Percentiles rank a stretch among this genome's conserved stretches.
phyloP scores from a whole-genome alignment of 1,284 basidiomycete genomes.

The Ustilago nuda region DNA sequence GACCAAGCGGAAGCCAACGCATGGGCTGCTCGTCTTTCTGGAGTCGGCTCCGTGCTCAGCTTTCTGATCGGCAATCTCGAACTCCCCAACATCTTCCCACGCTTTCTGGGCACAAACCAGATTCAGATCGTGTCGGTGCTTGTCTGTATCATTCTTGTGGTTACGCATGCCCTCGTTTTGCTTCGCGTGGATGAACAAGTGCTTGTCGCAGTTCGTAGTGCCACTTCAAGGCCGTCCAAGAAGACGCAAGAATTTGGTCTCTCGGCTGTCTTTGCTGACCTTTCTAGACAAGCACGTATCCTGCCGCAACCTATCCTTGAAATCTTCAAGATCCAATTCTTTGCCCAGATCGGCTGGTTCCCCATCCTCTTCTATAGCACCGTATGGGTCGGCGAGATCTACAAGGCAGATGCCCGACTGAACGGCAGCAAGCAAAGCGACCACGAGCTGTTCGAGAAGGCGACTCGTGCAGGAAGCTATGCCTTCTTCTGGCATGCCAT shows the following conservation, averaged over 20 bases:
- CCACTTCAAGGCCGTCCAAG: conserved; percentile 2
- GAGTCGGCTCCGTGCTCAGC: conserved; percentile 59
- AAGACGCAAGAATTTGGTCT: conserved; percentile 11
- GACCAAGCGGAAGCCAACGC: conserved; percentile 89
- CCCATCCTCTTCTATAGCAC: conserved; percentile 62
- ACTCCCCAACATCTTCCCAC: conserved; percentile 41
- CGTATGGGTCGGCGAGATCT: conserved; percentile 64
- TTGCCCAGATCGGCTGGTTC: conserved; percentile 66
- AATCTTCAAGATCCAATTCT: conserved; percentile 63
- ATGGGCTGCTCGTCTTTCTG: conserved; percentile 87
- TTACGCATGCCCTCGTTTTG: conserved; percentile 52
- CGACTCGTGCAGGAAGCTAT: conserved; percentile 83
- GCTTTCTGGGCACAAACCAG: conserved; percentile 35
- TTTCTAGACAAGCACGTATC: conserved; percentile 34
- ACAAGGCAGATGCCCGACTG: conserved; percentile 43
- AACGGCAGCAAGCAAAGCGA: conserved; percentile 40
- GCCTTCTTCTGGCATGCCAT: conserved; percentile 83
- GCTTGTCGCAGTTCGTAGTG: conserved; percentile 10
- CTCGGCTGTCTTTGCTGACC: conserved; percentile 24
- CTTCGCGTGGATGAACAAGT: conserved; percentile 52
- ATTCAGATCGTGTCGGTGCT: conserved; percentile 55
- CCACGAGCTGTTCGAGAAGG: conserved; percentile 71
- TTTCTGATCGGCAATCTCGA: conserved; percentile 64
- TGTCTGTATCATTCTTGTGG: conserved; percentile 43
- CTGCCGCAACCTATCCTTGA: conserved; percentile 54